Base-by-base conservation (phyloP, 1,284 basidiomycete species). In the Earliella scabrosa region DNA sequence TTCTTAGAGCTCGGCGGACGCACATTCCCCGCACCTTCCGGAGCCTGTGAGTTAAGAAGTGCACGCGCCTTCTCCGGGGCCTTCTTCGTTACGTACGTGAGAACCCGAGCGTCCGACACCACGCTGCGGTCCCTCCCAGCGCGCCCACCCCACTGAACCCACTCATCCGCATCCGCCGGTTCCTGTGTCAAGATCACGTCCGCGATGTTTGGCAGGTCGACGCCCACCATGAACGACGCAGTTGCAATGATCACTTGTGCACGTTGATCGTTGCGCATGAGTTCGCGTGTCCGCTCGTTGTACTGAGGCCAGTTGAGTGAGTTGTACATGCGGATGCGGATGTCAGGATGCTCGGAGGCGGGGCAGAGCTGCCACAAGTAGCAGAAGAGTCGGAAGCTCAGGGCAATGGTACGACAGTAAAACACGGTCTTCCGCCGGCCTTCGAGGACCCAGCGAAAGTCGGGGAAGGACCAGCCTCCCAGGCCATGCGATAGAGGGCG, bases 381-480 rank as follows among this genome's bases (percentile, higher is more conserved):
- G 29, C 23, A 14, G 0, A 24, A 18, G 7, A 52, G 40, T 1
- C 50, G 50, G 13, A 43, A 38, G 34, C 50, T 34, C 20, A 44
- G 4, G 20, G 26, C 41, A 14, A 52, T 52, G 2, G 50, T 52
- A n/a, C 34, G 39, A 35, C 56, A 58, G 50, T 52, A 61, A 11
- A 63, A 24, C 13, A 63, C 45, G 7, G 41, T 52, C 18, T 38
- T 34, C 6, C 46, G 31, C 2, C 18, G 10, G 3, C 34, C 32
- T 6, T 51, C 29, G 13, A 63, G 6, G 13, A 61, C 49, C 56
- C 54, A 61, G 23, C 53, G n/a, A 16, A 63, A 45, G 11, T 65
- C 61, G 4, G 59, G 47, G 35, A 63, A 65, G 0, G 34, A 8
- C 24, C n/a, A 26, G 1, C 23, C 18, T 2, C n/a, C 24, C 11